Base-by-base conservation (phyloP, 31 red algal species). In the Endocladia muricata region DNA sequence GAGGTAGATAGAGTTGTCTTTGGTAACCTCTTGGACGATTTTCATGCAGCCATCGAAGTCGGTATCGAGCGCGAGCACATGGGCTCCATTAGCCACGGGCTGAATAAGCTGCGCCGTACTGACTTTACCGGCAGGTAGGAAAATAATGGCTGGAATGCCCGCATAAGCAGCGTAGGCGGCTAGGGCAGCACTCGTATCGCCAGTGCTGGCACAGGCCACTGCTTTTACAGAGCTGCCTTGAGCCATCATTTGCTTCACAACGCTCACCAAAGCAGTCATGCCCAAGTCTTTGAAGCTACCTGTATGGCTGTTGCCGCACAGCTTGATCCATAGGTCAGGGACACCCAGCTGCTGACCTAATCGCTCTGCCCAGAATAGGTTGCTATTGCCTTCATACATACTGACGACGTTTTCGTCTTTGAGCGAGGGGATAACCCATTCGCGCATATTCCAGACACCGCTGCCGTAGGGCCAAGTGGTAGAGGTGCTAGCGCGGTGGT, bases 11-110 rank as follows among this genome's bases (percentile, higher is more conserved):
- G 95, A 91, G 61, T 89, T 94, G 32, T 94, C 91, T 5, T 92
- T 38, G 30, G 92, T 82, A 43, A 98, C 86, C 59, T 98, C 62
- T 72, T 98, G 95, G 76, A 98, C 92, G 9, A 98, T 60, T 64
- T 98, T 98, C 95, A 97, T 97, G 84, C 94, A 97, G 23, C 94
- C 94, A 59, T 97, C 94, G 74, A 97, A 97, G 60, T 97, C 94
- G 3, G 94, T 97, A 55, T 97, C 94, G 19, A 97, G 17, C 37
- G 84, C 90, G 29, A 97, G 73, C 3, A 97, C 94, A 36, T 93
- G 51, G 26, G 77, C 83, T 21, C 94, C 94, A 40, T 97, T 97
- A 3, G 94, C 89, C 39, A 97, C 93, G 29, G 94, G 94, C 62
- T 97, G 94, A 37, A 97, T 89, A 28, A 97, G 90, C 71, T 97